Conservation (phyloP, 2,329 filamentous ascomycete species). For the Chrysoporthe puriensis region DNA sequence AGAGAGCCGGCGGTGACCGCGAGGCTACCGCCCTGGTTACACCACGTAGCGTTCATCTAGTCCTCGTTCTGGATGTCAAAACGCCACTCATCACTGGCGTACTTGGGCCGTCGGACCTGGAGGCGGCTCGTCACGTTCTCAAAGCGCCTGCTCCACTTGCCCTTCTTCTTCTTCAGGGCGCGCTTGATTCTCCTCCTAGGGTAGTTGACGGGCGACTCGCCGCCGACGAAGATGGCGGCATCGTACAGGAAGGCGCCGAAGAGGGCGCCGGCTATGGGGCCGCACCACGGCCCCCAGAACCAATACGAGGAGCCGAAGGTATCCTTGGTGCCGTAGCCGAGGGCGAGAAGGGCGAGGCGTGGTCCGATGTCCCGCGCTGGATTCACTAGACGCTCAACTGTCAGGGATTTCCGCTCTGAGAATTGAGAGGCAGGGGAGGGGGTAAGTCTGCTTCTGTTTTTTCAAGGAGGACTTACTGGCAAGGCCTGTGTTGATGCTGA, state of each 20-base stretch:
- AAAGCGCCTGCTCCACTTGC: conserved; percentile 32
- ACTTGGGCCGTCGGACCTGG: conserved; percentile 20
- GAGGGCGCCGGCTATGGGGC: conserved; percentile 42
- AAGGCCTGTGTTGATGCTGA: conserved; percentile 51
- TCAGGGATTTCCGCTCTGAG: not conserved
- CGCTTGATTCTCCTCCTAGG: conserved; percentile 46
- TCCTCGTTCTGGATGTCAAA: conserved; percentile 21
- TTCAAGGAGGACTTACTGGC: conserved; percentile 31
- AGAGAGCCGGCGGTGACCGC: conserved; percentile 4
- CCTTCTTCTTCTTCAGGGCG: conserved; percentile 45
- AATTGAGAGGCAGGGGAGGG: not conserved
- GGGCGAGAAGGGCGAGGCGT: conserved; percentile 46
- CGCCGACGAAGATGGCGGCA: conserved; percentile 53
- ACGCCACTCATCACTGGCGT: conserved; percentile 27
- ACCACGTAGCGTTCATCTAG: not conserved
- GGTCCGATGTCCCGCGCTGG: conserved; percentile 55
- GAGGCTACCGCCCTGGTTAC: not conserved
- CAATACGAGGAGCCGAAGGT: conserved; percentile 49
- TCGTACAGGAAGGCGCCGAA: conserved; percentile 55
- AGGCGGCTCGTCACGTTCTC: conserved; percentile 15
- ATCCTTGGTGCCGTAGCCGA: conserved; percentile 46
- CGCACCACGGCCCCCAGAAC: conserved; percentile 50
- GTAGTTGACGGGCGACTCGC: conserved; percentile 56
- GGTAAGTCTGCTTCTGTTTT: not conserved
- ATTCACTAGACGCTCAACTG: conserved; percentile 40